phyloP scores from a whole-genome alignment of 164 flowering plant species.

The Tetrastigma voinierianum region DNA sequence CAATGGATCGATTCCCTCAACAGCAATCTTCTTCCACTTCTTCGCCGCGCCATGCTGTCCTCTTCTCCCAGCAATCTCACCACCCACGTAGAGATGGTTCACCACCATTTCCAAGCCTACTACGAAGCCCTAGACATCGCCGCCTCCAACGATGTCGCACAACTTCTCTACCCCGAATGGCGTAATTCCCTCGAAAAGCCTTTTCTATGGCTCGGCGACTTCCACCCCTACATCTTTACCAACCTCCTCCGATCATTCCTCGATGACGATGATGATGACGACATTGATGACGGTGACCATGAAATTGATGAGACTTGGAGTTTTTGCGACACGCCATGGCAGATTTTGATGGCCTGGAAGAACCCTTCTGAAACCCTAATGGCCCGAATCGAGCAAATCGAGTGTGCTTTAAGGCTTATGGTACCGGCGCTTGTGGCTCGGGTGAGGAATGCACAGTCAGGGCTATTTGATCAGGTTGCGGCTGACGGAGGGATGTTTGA shows the following conservation, averaged over 20 bases:
- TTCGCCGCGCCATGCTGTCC: constrained; percentile 35
- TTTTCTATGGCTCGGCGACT: constrained; percentile 77
- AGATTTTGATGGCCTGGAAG: constrained; percentile 48
- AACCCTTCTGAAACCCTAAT: constrained; percentile 27
- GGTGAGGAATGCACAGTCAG: constrained; percentile 37
- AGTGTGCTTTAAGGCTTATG: constrained; percentile 65
- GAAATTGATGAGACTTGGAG: neutral
- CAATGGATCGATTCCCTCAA: constrained; percentile 60
- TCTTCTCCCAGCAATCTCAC: constrained; percentile 33
- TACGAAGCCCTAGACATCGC: constrained; percentile 69
- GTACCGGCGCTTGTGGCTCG: constrained; percentile 54
- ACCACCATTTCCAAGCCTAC: constrained; percentile 58
- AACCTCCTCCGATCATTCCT: constrained; percentile 62
- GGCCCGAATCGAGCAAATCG: constrained; percentile 52
- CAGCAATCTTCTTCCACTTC: constrained; percentile 54
- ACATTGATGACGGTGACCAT: neutral
- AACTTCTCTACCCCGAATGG: constrained; percentile 61
- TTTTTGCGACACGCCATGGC: constrained; percentile 22
- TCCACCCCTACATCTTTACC: constrained; percentile 75
- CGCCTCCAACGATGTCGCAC: constrained; percentile 46
- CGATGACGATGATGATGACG: constrained; percentile 22
- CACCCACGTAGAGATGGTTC: constrained; percentile 44
- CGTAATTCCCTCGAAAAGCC: constrained; percentile 67
- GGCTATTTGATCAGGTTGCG: constrained; percentile 37
- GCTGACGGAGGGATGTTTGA: constrained; percentile 27